A percentile compares a stretch with the other conserved stretches of the same genome.
These are phyloP conservation scores for Coemansia sp. DNA, from an alignment of 192 early-diverging fungal genomes.

Conservation along the genomic window DNA sequence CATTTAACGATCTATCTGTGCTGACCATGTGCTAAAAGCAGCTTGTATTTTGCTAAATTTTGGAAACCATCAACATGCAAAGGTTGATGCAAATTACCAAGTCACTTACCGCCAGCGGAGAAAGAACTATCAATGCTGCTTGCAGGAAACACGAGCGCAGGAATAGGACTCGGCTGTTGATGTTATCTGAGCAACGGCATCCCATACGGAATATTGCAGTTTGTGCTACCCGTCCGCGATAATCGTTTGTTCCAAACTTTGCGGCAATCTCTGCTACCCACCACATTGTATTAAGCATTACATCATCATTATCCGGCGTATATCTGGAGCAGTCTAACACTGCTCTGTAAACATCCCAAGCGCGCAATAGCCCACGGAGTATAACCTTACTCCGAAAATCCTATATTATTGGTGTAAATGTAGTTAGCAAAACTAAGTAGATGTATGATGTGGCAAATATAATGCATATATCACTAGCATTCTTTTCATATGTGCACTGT, in stretches of 20 bases:
- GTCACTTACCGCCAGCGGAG: conserved; percentile 33
- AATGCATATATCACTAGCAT: neutral
- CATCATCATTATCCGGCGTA: conserved; percentile 41
- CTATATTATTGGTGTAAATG: neutral
- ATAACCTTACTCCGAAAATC: conserved; percentile 26
- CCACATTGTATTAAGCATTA: conserved; percentile 36
- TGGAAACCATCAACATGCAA: no score
- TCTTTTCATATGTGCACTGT: neutral
- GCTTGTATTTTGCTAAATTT: no score
- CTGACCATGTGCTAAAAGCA: no score
- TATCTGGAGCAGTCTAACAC: conserved; percentile 48
- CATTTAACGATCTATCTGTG: no score
- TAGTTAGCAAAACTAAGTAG: neutral
- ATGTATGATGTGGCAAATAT: neutral
- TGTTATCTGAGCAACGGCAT: conserved; percentile 33
- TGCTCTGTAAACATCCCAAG: conserved; percentile 45
- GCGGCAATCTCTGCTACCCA: conserved; percentile 44
- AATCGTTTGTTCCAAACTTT: conserved; percentile 29
- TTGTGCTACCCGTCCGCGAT: conserved; percentile 35
- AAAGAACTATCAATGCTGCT: conserved; percentile 34
- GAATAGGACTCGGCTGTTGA: conserved; percentile 35
- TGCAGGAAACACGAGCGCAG: conserved; percentile 46
- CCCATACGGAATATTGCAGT: conserved; percentile 45
- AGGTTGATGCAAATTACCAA: neutral
- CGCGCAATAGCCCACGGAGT: conserved; percentile 30